Conservation (phyloP, 371 early-diverging fungal genomes). For the Circinella minor region DNA sequence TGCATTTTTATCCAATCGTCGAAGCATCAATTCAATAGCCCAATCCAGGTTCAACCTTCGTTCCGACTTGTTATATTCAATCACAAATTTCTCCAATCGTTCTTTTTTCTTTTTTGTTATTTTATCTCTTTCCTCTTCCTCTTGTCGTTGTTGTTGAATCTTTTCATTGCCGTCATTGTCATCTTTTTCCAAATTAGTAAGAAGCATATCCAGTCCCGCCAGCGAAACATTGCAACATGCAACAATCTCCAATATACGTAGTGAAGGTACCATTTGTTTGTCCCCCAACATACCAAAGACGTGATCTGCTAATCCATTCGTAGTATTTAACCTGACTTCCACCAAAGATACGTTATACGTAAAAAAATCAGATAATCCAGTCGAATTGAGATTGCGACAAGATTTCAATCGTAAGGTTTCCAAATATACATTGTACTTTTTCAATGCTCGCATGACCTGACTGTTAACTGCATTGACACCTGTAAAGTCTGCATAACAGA, state of each 20-base stretch:
- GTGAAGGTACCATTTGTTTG: not conserved
- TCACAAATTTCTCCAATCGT: not conserved
- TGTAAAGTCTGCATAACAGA: not conserved
- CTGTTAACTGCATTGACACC: not conserved
- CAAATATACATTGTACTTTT: not conserved
- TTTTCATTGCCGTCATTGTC: not conserved
- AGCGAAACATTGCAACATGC: not conserved
- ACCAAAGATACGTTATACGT: not conserved
- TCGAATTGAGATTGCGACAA: not conserved
- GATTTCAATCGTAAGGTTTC: not conserved
- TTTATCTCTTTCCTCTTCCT: not conserved
- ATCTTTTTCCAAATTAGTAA: not conserved
- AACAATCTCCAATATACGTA: constrained; percentile 1
- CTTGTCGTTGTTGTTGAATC: not conserved
- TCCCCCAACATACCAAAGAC: constrained; percentile 1
- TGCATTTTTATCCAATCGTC: not conserved
- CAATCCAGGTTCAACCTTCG: not conserved
- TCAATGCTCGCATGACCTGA: not conserved
- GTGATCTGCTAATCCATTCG: not conserved
- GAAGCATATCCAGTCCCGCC: not conserved
- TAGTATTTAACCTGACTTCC: not conserved
- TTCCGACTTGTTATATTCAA: not conserved
- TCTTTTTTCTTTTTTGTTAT: not conserved
- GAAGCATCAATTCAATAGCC: not conserved
- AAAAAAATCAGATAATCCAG: not conserved